Percentiles rank a stretch among this genome's conserved stretches.
Conservation (phyloP, 768 basidiomycete genomes). For the Rhizopogon vesiculosus region DNA sequence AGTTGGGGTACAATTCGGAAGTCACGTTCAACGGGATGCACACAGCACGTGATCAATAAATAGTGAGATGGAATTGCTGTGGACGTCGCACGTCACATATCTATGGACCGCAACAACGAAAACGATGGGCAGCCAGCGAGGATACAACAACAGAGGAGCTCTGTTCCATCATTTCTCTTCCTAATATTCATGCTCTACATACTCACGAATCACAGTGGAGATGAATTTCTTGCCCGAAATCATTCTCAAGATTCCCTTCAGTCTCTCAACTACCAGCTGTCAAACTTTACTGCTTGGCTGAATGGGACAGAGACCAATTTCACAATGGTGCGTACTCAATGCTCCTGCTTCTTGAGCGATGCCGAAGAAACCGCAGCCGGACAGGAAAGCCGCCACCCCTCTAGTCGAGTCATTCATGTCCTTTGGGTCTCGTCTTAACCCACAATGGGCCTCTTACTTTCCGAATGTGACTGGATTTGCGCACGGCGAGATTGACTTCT, state of each 20-base stretch:
- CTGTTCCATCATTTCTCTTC: slow-evolving; percentile 71
- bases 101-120: slow-evolving; percentile 28
- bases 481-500: slow-evolving; percentile 53
- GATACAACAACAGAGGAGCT: slow-evolving; percentile 45
- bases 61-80: not conserved
- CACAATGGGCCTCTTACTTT: slow-evolving; percentile 54
- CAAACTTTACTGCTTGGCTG: slow-evolving; percentile 76
- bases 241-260: slow-evolving; percentile 65
- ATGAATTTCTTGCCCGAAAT: slow-evolving; percentile 58
- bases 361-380: slow-evolving; percentile 36
- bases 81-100: not conserved
- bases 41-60: slow-evolving; percentile 19
- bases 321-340: slow-evolving; percentile 43
- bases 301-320: slow-evolving; percentile 65
- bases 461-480: slow-evolving; percentile 77
- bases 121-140: slow-evolving; percentile 11
- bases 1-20: not conserved
- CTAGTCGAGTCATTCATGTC: slow-evolving; percentile 48
- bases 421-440: slow-evolving; percentile 39
- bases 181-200: slow-evolving; percentile 71
- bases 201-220: slow-evolving; percentile 71
- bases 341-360: not conserved
- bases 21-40: not conserved
- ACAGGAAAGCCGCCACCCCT: slow-evolving; percentile 37
- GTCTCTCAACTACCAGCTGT: slow-evolving; percentile 51